A percentile compares a stretch with the other conserved stretches of the same genome.
phyloP scores from a whole-genome alignment of 345 rosid genomes.

The Melastoma malabathricum region DNA sequence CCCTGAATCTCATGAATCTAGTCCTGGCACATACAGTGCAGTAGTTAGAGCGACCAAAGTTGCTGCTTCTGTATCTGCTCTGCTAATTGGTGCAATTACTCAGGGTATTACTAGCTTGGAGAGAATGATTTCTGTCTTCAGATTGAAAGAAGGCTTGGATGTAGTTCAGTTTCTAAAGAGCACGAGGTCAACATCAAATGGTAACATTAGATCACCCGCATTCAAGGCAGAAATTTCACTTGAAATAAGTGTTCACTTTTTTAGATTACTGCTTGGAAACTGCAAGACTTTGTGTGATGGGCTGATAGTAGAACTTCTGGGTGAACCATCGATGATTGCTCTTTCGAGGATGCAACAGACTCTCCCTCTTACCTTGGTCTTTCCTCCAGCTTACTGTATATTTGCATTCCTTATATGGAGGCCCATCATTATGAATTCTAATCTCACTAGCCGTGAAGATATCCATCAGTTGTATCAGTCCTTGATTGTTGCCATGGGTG shows the following conservation, averaged over 20 bases:
- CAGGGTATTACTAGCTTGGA: slow-evolving; percentile 92
- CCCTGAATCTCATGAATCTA: slow-evolving; percentile 66
- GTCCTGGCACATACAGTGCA: slow-evolving; percentile 18
- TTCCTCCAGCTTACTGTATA: slow-evolving; percentile 83
- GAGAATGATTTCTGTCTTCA: slow-evolving; percentile 72
- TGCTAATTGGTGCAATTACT: slow-evolving; percentile 66
- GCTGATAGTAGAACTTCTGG: slow-evolving; percentile 72
- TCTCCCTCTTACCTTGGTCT: slow-evolving; percentile 75
- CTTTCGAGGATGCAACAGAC: slow-evolving; percentile 89
- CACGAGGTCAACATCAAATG: slow-evolving; percentile 66
- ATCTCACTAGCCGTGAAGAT: slow-evolving; percentile 59
- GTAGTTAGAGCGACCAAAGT: slow-evolving; percentile 45
- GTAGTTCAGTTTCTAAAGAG: slow-evolving; percentile 69
- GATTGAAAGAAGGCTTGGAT: slow-evolving; percentile 80
- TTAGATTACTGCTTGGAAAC: slow-evolving; percentile 81
- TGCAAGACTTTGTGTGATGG: slow-evolving; percentile 85
- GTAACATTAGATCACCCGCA: slow-evolving; percentile 47
- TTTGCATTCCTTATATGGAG: slow-evolving; percentile 78
- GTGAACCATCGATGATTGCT: slow-evolving; percentile 76
- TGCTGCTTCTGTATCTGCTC: slow-evolving; percentile 76
- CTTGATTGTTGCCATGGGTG: slow-evolving; percentile 56
- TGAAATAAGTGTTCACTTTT: slow-evolving; percentile 84
- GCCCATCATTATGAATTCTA: slow-evolving; percentile 41
- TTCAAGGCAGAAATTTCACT: slow-evolving; percentile 51
- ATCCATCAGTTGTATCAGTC: slow-evolving; percentile 63